Evolutionary conservation across 495 filamentous ascomycete genomes (phyloP).

Genomic region (Aspergillus sclerotiicarbonarius): DNA sequence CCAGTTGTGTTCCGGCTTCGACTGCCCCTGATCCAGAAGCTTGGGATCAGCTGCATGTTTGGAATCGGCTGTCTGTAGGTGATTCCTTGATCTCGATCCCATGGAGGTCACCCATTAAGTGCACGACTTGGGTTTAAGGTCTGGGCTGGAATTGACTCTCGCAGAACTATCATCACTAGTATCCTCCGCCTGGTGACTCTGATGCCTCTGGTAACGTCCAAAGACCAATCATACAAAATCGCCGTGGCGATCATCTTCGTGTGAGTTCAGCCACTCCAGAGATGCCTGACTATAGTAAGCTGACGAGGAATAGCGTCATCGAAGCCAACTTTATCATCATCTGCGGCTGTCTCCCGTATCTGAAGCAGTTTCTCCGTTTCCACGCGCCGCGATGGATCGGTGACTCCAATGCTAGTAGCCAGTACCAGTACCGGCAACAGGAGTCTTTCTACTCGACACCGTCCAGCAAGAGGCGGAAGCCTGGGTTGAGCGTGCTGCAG

Average conservation of each 20-base stretch:
- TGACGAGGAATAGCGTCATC: conserved; percentile 16
- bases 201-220: conserved; percentile 17
- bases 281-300: no score
- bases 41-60: conserved; percentile 24
- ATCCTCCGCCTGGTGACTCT: conserved; percentile 28
- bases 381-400: conserved; percentile 23
- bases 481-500: conserved; percentile 12
- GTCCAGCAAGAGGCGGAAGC: conserved; percentile 11
- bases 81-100: not conserved
- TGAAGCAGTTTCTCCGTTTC: conserved; percentile 25
- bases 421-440: not conserved
- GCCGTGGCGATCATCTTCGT: conserved; percentile 20
- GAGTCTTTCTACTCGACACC: not conserved
- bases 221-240: conserved; percentile 22
- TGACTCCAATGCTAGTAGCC: not conserved
- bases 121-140: not conserved
- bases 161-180: conserved; percentile 29
- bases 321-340: conserved; percentile 32
- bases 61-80: conserved; percentile 28
- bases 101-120: not conserved
- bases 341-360: conserved; percentile 23
- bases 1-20: conserved; percentile 25
- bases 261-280: conserved; percentile 9
- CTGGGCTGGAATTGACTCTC: not conserved
- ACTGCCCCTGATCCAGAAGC: conserved; percentile 21